Base-by-base conservation (phyloP, 1,284 basidiomycete genomes). In the Sporisorium sorghi region DNA sequence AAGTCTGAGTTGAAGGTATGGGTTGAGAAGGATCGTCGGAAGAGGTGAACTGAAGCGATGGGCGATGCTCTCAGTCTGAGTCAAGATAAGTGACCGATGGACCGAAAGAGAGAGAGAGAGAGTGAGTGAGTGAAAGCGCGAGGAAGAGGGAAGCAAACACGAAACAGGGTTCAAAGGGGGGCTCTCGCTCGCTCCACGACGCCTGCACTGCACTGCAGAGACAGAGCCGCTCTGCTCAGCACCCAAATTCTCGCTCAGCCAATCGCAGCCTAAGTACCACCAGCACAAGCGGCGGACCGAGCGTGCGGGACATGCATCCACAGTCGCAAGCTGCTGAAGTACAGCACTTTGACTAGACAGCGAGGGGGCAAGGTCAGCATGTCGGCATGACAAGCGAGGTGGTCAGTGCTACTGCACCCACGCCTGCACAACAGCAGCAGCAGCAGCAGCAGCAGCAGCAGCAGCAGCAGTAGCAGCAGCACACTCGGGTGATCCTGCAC, bases 151-250 rank as follows among this genome's bases (percentile, higher is more conserved):
- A 12, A 8, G 26, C 14, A 7, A 30, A 23, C 46, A 11, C 37
- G 2, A 40, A 19, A 40, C 37, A 40, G 37, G 37, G 37, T 40
- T 40, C 47, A 35, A 47, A 47, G 46, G 14, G 44, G 33, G n/a
- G n/a, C n/a, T n/a, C n/a, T n/a, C n/a, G n/a, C n/a, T n/a, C n/a
- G n/a, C n/a, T n/a, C 30, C 6, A 19, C 46, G 30, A 44, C 30
- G 32, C 47, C 21, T 32, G 19, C 47, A 49, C 26, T n/a, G n/a
- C n/a, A n/a, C n/a, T n/a, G 26, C 26, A 19, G 14, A 11, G 17
- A 47, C 17, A 8, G 4, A 8, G 9, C n/a, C 37, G 3, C 6
- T n/a, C 37, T 8, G 37, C 37, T 37, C 35, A 37, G 15, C 8
- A n/a, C n/a, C n/a, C n/a, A n/a, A n/a, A n/a, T n/a, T 19, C n/a